A percentile compares a stretch with the other conserved stretches of the same genome.
Evolutionary conservation across 805 yeast genomes (phyloP).

Genomic region (Candida jianshihensis): DNA sequence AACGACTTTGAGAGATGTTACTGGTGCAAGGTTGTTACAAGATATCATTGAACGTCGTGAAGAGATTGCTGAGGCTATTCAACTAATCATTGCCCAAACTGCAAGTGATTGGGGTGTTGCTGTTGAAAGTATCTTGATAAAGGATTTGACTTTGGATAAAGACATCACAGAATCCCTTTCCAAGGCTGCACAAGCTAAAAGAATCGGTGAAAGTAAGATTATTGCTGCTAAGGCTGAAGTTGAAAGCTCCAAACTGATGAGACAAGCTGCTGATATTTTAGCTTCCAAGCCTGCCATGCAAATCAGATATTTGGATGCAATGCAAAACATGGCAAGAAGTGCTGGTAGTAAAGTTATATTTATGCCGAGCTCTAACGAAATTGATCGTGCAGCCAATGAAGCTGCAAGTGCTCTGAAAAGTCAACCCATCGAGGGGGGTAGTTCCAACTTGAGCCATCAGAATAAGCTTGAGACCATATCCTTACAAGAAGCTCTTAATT

Average conservation of each 20-base stretch:
- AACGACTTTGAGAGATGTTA: slow-evolving; percentile 66
- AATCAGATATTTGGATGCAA: slow-evolving; percentile 71
- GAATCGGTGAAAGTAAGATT: slow-evolving; percentile 72
- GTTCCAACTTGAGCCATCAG: background rate
- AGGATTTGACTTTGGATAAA: slow-evolving; percentile 51
- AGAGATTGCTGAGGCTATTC: slow-evolving; percentile 61
- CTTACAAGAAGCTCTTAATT: background rate
- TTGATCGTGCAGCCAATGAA: slow-evolving; percentile 34
- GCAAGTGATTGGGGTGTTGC: slow-evolving; percentile 67
- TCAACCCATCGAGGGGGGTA: too few relatives aligned
- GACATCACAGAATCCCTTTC: slow-evolving; percentile 55
- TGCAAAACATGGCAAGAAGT: slow-evolving; percentile 61
- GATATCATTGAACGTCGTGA: slow-evolving; percentile 70
- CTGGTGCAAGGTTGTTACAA: slow-evolving; percentile 58
- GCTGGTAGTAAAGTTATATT: slow-evolving; percentile 64
- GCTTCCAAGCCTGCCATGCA: slow-evolving; percentile 75
- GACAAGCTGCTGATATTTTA: slow-evolving; percentile 71
- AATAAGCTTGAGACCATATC: background rate
- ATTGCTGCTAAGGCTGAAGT: slow-evolving; percentile 72
- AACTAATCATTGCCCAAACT: slow-evolving; percentile 50
- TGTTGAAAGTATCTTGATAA: slow-evolving; percentile 60
- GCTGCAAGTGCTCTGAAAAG: background rate
- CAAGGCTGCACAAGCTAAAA: slow-evolving; percentile 68
- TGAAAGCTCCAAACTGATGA: slow-evolving; percentile 67
- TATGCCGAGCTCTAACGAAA: slow-evolving; percentile 53